These are phyloP conservation scores for Paramecium octaurelia DNA, from an alignment of 73 alveolate genomes.

Conservation along the genomic window DNA sequence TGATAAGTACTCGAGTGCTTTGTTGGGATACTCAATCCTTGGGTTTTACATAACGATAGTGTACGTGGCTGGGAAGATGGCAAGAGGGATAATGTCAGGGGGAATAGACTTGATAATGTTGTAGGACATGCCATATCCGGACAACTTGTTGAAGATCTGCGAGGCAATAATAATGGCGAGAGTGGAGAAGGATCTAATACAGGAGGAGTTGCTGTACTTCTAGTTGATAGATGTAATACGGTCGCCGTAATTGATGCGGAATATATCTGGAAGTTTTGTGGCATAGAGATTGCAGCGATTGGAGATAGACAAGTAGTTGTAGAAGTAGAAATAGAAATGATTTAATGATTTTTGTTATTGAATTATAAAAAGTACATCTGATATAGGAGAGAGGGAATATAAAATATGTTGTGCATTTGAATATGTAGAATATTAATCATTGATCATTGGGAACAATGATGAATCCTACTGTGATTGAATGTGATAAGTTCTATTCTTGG, in stretches of 20 bases:
- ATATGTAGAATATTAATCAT: neutral
- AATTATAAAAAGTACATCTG: neutral
- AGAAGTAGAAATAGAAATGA: neutral
- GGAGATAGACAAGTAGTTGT: neutral
- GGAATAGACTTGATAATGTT: neutral
- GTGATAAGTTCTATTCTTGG: neutral
- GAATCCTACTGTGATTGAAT: constrained; percentile 27
- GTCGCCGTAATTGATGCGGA: neutral
- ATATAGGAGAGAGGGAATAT: neutral
- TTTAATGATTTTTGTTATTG: neutral
- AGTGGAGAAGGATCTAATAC: constrained; percentile 19
- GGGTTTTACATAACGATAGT: constrained; percentile 39
- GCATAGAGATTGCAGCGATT: neutral
- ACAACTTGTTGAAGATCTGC: neutral
- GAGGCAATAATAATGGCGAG: constrained; percentile 18
- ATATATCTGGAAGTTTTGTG: neutral
- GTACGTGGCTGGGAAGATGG: constrained; percentile 38
- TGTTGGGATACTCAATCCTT: neutral
- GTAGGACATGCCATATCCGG: constrained; percentile 34
- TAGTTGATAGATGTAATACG: neutral
- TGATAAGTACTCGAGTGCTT: constrained; percentile 43
- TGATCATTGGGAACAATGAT: neutral
- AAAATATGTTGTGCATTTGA: neutral
- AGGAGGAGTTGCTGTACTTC: constrained; percentile 23
- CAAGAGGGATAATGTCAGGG: constrained; percentile 25